Base-by-base conservation (phyloP, 108 stramenopile genomes). In the Aurantiochytrium sp. region DNA sequence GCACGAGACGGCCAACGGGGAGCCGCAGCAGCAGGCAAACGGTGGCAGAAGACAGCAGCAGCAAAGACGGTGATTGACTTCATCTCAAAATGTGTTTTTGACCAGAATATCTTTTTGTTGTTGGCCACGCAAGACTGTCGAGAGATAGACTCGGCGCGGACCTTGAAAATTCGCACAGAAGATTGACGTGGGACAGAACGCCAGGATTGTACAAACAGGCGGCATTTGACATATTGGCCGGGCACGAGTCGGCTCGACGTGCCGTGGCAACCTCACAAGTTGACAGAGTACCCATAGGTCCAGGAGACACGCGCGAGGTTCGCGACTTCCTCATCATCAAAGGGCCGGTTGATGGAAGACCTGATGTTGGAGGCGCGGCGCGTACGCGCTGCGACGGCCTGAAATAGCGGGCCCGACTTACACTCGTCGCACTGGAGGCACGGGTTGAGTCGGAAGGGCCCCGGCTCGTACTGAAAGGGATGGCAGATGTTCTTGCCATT, bases 351-450 rank as follows among this genome's bases (percentile, higher is more conserved):
- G 45, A 81, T 81, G 39, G 73, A 41, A 15, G 73, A 81, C 39
- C 24, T 81, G 45, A 81, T 81, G 4, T 48, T 48, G 3, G 42
- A 48, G 1, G 73, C 73, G 45, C 73, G 73, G 42, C 73, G 73
- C 24, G 73, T 81, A 12, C 73, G 73, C n/a, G 42, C 73, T 39
- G 73, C 73, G 10, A 81, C 73, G 12, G 39, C 45, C 45, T 81
- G 73, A n/a, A 81, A 81, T 12, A 81, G n/a, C 8, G 73, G 73
- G 1, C 73, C 73, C 1, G 73, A 81, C 19, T 48, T 41, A 24
- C 73, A 81, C 73, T 81, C 73, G 45, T 81, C 73, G 39, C 73
- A 81, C 73, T 81, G 73, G 1, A 81, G 36, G 45, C 73, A 81
- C 30, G 73, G 73, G 39, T 81, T 81, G 3, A 81, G 73, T 37